Evolutionary conservation across 2,329 filamentous ascomycete species (phyloP).

Genomic region (Claviceps purpurea): DNA sequence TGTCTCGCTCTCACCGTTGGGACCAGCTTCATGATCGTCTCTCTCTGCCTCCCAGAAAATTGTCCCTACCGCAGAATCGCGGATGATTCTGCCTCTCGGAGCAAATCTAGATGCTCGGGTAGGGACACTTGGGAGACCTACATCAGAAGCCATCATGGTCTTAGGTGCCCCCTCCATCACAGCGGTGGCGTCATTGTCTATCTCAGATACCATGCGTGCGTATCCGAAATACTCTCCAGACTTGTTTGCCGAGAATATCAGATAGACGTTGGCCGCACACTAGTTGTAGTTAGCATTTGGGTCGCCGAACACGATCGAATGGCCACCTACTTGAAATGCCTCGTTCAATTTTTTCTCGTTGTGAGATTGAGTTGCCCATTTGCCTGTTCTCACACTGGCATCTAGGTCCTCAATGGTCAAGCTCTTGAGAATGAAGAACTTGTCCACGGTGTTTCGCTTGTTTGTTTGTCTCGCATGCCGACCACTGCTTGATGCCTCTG

Average conservation of each 20-base stretch:
- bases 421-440: conserved; percentile 85
- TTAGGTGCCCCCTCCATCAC: conserved; percentile 58
- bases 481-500: too few species aligned
- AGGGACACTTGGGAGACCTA: conserved; percentile 28
- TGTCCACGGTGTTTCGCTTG: conserved; percentile 1
- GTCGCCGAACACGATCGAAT: neutral
- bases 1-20: conserved; percentile 27
- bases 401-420: conserved; percentile 84
- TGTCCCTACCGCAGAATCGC: conserved; percentile 84
- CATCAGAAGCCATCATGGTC: conserved; percentile 41
- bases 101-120: conserved; percentile 67
- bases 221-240: conserved; percentile 96
- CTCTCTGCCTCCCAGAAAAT: conserved; percentile 89
- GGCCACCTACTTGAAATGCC: conserved; percentile 58
- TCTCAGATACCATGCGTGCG: conserved; percentile 75
- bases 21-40: conserved; percentile 34
- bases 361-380: conserved; percentile 91
- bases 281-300: conserved; percentile 19
- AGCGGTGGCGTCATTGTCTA: conserved; percentile 61
- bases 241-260: conserved; percentile 94
- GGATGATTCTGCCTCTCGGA: conserved; percentile 76
- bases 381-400: conserved; percentile 69
- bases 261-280: conserved; percentile 71
- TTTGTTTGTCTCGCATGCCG: too few species aligned
- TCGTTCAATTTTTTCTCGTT: conserved; percentile 76